Conservation (phyloP, 2,329 filamentous ascomycete genomes). For the Endocalyx cinctus region DNA sequence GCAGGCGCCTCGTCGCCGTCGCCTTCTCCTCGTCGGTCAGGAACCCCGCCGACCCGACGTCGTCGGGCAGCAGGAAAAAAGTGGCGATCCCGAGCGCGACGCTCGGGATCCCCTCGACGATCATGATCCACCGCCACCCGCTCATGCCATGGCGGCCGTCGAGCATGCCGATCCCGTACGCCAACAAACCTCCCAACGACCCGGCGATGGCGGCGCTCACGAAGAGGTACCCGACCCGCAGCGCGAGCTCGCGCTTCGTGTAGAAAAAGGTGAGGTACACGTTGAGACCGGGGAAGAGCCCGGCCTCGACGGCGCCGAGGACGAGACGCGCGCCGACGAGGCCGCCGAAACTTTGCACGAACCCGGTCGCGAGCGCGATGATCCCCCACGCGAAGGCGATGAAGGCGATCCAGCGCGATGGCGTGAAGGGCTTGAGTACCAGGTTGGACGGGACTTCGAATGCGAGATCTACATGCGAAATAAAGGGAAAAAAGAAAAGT, state of each 20-base stretch:
- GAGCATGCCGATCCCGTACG: slow-evolving; percentile 70
- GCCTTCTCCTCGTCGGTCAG: slow-evolving; percentile 52
- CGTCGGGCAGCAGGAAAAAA: slow-evolving; percentile 57
- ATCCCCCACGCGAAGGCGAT: slow-evolving; percentile 63
- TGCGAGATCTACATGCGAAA: slow-evolving; percentile 32
- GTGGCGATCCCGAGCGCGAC: slow-evolving; percentile 50
- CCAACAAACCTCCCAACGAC: slow-evolving; percentile 67
- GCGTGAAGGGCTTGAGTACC: slow-evolving; percentile 58
- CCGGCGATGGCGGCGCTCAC: slow-evolving; percentile 67
- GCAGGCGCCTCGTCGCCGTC: slow-evolving; percentile 37
- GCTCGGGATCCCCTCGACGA: slow-evolving; percentile 43
- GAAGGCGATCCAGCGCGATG: slow-evolving; percentile 59
- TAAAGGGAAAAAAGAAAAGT: not conserved
- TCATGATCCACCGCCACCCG: slow-evolving; percentile 72
- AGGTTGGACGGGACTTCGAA: slow-evolving; percentile 65
- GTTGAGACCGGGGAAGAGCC: slow-evolving; percentile 23
- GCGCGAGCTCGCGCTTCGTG: slow-evolving; percentile 65
- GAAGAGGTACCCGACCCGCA: slow-evolving; percentile 71
- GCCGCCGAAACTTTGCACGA: slow-evolving; percentile 60
- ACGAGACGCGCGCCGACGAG: slow-evolving; percentile 66
- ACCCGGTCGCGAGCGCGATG: slow-evolving; percentile 64
- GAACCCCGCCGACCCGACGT: slow-evolving; percentile 57
- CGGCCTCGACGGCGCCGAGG: slow-evolving; percentile 52
- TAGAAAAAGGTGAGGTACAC: slow-evolving; percentile 66
- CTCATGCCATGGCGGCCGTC: slow-evolving; percentile 58